Evolutionary conservation across 1,284 basidiomycete genomes (phyloP), one percentile per base, ranked within the genome.

Genomic region (Naganishia liquefaciens): DNA sequence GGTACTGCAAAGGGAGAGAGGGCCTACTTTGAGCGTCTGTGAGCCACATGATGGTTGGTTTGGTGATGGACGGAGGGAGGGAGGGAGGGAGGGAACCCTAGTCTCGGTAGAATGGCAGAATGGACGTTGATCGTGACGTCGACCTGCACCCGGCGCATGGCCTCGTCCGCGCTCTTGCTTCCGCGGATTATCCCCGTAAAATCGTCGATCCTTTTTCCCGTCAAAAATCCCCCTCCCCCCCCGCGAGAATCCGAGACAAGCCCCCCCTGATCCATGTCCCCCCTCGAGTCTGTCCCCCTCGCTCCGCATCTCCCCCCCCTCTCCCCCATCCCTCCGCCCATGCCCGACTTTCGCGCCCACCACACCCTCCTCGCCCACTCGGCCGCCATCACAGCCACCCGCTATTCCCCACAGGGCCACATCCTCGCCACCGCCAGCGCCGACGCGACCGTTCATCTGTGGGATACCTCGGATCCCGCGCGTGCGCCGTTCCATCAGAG

Each of bases 381-480:
- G 0, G 61, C 55, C 2, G 69, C 69, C 27, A 75, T 71, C 11
- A 78, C 67, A 6, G 73, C 30, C 10, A 72, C 71, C 0, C 74
- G 57, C 46, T 60, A 60, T 33, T 60, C 57, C 19, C 57, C 57
- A 46, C 27, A 33, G 11, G 57, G 57, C 57, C 17, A 49, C 46
- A 73, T 42, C 72, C 74, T 13, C 74, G 72, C 49, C 67, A 74
- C 51, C 68, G 67, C 60, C 77, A 73, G 37, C 63, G 71, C 3
- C 71, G 60, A 60, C 73, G 66, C 2, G 71, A 37, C 73, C 23
- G 69, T 70, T 21, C 77, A 94, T 2, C 93, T 95, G 80, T 98
- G 98, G 52, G 97, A 86, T 68, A 93, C 91, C 68, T 89, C 88
- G 13, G 86, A 1, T 93, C 93, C 1, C 71, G 66, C 7, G 68